These are phyloP conservation scores for Brassica incana DNA, from an alignment of 345 rosid genomes.

Conservation along the genomic window DNA sequence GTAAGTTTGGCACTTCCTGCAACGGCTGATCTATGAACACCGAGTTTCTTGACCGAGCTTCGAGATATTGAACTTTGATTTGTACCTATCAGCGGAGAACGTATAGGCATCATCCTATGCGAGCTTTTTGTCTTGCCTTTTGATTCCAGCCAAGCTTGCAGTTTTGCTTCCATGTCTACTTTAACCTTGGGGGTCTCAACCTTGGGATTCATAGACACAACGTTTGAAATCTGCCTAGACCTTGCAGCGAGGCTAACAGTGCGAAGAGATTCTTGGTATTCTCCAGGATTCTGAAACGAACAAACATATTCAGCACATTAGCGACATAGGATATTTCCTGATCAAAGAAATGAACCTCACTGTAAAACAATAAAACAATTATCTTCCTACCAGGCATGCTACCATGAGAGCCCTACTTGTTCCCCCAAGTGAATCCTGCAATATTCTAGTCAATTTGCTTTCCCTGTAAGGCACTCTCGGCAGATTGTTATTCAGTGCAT, in stretches of 20 bases:
- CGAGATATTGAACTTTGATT: constrained; percentile 41
- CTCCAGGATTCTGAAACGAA: constrained; percentile 75
- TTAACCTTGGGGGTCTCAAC: constrained; percentile 60
- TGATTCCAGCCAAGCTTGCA: constrained; percentile 84
- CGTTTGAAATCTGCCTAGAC: constrained; percentile 74
- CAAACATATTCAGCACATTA: neutral
- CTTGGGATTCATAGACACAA: constrained; percentile 51
- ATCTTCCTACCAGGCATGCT: constrained; percentile 73
- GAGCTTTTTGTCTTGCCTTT: constrained; percentile 79
- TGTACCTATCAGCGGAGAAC: constrained; percentile 49
- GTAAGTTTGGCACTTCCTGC: constrained; percentile 39
- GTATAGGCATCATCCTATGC: constrained; percentile 44
- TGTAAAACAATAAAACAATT: neutral
- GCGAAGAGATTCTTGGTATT: constrained; percentile 85
- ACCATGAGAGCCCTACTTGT: constrained; percentile 82
- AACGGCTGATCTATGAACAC: constrained; percentile 44
- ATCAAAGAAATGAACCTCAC: neutral
- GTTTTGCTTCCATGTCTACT: constrained; percentile 80
- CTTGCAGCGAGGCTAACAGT: constrained; percentile 91
- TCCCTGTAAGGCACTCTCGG: constrained; percentile 82
- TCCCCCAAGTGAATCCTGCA: constrained; percentile 97
- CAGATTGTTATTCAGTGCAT: constrained; percentile 75
- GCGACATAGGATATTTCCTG: neutral
- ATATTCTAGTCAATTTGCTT: constrained; percentile 87
- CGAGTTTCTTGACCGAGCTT: constrained; percentile 50